These are phyloP conservation scores for Zancudomyces culisetae DNA, from an alignment of 371 early-diverging fungal genomes.

Conservation along the genomic window DNA sequence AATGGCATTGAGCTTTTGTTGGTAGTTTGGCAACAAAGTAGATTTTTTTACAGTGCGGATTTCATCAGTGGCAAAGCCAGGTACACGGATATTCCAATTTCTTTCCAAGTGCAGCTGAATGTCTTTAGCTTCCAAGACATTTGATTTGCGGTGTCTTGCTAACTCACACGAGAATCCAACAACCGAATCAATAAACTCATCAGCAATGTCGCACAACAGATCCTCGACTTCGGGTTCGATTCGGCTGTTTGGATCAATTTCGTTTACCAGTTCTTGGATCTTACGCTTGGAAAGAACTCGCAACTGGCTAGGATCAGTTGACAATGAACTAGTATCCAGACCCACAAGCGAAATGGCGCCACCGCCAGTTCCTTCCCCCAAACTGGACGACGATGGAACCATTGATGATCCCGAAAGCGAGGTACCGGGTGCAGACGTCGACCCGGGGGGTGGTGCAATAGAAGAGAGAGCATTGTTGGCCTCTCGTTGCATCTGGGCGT, in stretches of 20 bases:
- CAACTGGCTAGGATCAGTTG: constrained; percentile 5
- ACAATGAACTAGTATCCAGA: neutral
- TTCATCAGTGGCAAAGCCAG: constrained; percentile 72
- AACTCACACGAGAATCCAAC: constrained; percentile 66
- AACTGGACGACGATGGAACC: neutral
- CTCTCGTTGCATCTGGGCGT: neutral
- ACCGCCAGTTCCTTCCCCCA: neutral
- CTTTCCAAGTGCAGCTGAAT: constrained; percentile 83
- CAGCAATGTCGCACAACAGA: constrained; percentile 62
- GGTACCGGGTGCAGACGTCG: neutral
- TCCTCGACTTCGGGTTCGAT: constrained; percentile 81
- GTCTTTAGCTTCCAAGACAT: constrained; percentile 73
- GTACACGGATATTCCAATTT: constrained; percentile 85
- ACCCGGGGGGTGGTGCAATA: neutral
- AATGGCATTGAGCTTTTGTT: constrained; percentile 45
- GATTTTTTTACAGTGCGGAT: constrained; percentile 54
- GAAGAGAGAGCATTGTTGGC: neutral
- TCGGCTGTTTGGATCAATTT: constrained; percentile 68
- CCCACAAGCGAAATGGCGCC: neutral
- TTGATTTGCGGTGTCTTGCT: constrained; percentile 75
- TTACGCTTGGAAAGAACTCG: constrained; percentile 56
- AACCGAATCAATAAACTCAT: constrained; percentile 82
- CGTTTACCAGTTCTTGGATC: constrained; percentile 67
- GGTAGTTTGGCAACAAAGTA: constrained; percentile 36
- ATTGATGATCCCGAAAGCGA: neutral